Base-by-base conservation (phyloP, 352 stramenopile genomes). In the Phytophthora pseudosyringae region DNA sequence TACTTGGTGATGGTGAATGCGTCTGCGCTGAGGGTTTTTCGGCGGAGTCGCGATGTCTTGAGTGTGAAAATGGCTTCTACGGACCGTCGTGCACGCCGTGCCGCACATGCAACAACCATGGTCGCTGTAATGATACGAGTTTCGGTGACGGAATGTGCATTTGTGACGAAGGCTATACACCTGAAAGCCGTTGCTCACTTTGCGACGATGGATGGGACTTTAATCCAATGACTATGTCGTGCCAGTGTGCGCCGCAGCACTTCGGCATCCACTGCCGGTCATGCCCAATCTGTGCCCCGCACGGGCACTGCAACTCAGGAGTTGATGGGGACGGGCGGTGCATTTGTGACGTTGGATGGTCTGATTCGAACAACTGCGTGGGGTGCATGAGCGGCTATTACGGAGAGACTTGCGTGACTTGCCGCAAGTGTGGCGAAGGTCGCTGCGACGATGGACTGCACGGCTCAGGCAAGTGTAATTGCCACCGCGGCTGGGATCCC, bases 161-260 rank as follows among this genome's bases (percentile, higher is more conserved):
- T 48, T 97, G 89, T 52, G 84, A 95, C 45, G 85, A 94, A 78
- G 87, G 85, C 2, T 97, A 94, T 52, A 93, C 85, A 3, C 54
- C 77, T 16, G 82, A 83, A 44, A 90, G 78, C 21, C 80, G 86
- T 6, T 97, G 89, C 49, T 80, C 86, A 9, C 77, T 93, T 0
- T 95, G 87, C 44, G 82, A 93, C 39, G 75, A 93, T 67, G 87
- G 87, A 5, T 95, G 87, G 87, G 87, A 95, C 56, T 95, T 95
- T 47, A 95, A 95, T 41, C 87, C 87, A 5, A 91, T 81, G 54
- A 92, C 83, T 2, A 95, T 95, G 87, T 86, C 80, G 39, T 95
- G 87, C 33, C 87, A 95, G 67, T 95, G 87, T 64, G 78, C 87
- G 13, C 87, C 87, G 6, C 74, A 94, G 54, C 87, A 95, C 56